A percentile compares a stretch with the other conserved stretches of the same genome.
phyloP scores from a whole-genome alignment of 2,329 filamentous ascomycete species.

The Claviceps sp. region DNA sequence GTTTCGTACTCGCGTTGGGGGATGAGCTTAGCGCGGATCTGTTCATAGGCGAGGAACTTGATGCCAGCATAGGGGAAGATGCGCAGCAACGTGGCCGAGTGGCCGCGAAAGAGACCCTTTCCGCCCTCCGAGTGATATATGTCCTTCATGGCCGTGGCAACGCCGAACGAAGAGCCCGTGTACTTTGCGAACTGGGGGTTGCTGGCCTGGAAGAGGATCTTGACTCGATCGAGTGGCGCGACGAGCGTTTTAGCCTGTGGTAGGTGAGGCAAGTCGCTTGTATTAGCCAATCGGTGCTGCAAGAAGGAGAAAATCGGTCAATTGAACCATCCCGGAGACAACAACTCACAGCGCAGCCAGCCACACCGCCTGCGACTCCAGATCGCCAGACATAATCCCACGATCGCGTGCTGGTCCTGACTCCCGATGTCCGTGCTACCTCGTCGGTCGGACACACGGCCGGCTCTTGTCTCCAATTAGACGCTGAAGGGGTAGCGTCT shows the following conservation, averaged over 20 bases:
- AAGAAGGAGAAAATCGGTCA: no score
- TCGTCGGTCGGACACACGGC: constrained; percentile 37
- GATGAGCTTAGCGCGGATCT: constrained; percentile 74
- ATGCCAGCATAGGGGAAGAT: constrained; percentile 97
- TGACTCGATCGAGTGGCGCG: constrained; percentile 90
- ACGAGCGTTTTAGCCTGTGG: constrained; percentile 87
- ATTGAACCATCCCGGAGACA: background rate
- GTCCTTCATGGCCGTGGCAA: constrained; percentile 67
- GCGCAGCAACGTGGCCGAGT: constrained; percentile 83
- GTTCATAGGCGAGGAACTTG: constrained; percentile 96
- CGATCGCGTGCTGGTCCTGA: constrained; percentile 44
- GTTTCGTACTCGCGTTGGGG: constrained; percentile 63
- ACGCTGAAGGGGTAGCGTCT: constrained; percentile 8
- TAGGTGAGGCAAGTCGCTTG: background rate
- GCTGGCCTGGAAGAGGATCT: constrained; percentile 94
- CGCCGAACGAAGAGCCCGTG: constrained; percentile 74
- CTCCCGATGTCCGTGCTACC: constrained; percentile 25
- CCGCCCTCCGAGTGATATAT: constrained; percentile 67
- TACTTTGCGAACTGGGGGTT: constrained; percentile 93
- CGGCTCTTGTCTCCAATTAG: constrained; percentile 17
- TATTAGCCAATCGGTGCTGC: background rate
- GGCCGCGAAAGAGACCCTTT: constrained; percentile 75
- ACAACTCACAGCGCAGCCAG: constrained; percentile 72
- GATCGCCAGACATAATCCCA: constrained; percentile 75
- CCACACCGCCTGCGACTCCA: constrained; percentile 75